phyloP scores from a whole-genome alignment of 257 asterid species.

The Capsicum pubescens region DNA sequence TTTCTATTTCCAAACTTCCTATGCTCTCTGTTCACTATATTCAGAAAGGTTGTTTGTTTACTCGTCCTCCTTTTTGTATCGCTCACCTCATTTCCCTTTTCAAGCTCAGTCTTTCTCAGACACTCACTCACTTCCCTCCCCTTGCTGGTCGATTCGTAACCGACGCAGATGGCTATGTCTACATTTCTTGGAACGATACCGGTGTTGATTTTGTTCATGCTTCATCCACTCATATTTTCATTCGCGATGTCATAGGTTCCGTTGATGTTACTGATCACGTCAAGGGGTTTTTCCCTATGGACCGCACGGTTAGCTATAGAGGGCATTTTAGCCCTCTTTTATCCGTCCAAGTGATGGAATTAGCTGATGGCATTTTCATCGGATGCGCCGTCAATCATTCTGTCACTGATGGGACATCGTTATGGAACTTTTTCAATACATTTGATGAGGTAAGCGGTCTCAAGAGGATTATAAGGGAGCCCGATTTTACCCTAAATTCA shows the following conservation, averaged over 20 bases:
- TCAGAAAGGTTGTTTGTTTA: constrained; percentile 65
- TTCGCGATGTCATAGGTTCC: constrained; percentile 45
- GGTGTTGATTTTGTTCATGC: constrained; percentile 64
- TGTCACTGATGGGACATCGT: constrained; percentile 67
- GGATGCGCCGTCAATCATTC: constrained; percentile 76
- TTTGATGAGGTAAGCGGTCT: constrained; percentile 62
- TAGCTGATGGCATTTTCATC: constrained; percentile 69
- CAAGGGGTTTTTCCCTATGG: constrained; percentile 53
- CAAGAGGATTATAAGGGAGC: constrained; percentile 47
- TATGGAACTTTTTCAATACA: constrained; percentile 70
- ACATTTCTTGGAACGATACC: constrained; percentile 60
- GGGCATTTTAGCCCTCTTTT: constrained; percentile 62
- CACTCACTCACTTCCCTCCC: constrained; percentile 67
- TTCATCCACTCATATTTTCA: constrained; percentile 39
- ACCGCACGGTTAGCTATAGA: constrained; percentile 53
- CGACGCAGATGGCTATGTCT: constrained; percentile 55
- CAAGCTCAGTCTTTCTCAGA: constrained; percentile 45
- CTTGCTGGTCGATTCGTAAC: constrained; percentile 72
- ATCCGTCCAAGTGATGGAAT: constrained; percentile 70
- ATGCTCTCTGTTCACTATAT: constrained; percentile 84
- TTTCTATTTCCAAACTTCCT: constrained; percentile 75
- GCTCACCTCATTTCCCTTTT: constrained; percentile 45
- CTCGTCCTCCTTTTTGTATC: constrained; percentile 44
- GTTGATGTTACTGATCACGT: constrained; percentile 48
- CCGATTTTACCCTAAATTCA: constrained; percentile 70